Evolutionary conservation across 1,284 basidiomycete species (phyloP).

Genomic region (Microbotryomycetes sp.): DNA sequence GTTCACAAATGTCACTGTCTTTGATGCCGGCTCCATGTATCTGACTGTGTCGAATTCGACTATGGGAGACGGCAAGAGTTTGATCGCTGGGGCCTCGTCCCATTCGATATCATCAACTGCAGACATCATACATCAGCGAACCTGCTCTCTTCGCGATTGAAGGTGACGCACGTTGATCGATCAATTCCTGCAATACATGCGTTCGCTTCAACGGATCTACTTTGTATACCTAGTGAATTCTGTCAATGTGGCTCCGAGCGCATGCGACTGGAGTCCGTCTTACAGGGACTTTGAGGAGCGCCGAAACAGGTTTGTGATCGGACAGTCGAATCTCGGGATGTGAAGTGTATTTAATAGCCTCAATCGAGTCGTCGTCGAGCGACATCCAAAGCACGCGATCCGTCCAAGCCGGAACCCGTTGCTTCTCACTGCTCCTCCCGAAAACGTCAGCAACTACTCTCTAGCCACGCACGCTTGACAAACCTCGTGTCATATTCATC

Average conservation of each 20-base stretch:
- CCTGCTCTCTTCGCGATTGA: no score
- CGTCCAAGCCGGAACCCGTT: conserved; percentile 79
- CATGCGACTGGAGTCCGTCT: neutral
- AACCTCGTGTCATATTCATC: conserved; percentile 66
- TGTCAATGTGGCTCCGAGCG: neutral
- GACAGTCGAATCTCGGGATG: conserved; percentile 18
- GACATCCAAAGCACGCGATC: conserved; percentile 30
- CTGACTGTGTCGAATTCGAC: conserved; percentile 15
- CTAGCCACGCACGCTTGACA: neutral
- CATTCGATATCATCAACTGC: conserved; percentile 10
- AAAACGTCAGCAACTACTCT: no score
- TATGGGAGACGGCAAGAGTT: conserved; percentile 15
- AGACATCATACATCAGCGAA: no score
- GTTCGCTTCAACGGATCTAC: conserved; percentile 5
- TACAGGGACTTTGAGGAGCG: conserved; percentile 17
- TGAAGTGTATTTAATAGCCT: conserved; percentile 9
- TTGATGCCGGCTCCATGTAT: neutral
- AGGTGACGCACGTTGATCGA: conserved; percentile 7
- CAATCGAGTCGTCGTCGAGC: neutral
- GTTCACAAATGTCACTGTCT: conserved; percentile 16
- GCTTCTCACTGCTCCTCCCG: conserved; percentile 61
- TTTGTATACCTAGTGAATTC: conserved; percentile 3
- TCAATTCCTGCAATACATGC: conserved; percentile 10
- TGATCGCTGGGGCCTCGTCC: conserved; percentile 14
- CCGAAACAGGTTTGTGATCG: conserved; percentile 33